These are phyloP conservation scores for Pneumocystis canis DNA, from an alignment of 1,139 yeast genomes.

Conservation along the genomic window DNA sequence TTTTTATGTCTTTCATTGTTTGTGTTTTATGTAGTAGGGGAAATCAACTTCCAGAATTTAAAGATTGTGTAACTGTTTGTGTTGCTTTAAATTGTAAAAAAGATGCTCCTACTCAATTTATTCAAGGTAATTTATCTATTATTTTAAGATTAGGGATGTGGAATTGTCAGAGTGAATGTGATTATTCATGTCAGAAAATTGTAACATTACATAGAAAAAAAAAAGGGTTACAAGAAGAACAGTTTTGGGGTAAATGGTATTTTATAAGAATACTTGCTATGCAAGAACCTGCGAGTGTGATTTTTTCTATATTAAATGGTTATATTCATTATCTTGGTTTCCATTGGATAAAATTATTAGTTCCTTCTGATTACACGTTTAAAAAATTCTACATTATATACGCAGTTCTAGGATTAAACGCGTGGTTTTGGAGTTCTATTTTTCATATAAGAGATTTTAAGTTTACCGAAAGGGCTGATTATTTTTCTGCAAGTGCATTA, in stretches of 20 bases:
- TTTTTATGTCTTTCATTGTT: background rate
- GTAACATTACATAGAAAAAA: constrained; percentile 43
- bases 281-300: constrained; percentile 71
- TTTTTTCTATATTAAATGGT: constrained; percentile 69
- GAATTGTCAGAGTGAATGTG: constrained; percentile 76
- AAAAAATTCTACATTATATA: constrained; percentile 33
- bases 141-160: constrained; percentile 44
- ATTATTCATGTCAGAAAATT: constrained; percentile 74
- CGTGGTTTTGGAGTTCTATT: constrained; percentile 76
- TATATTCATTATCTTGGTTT: constrained; percentile 58
- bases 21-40: constrained; percentile 5
- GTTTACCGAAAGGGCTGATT: constrained; percentile 72
- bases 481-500: constrained; percentile 83
- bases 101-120: constrained; percentile 1
- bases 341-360: constrained; percentile 12
- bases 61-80: constrained; percentile 4
- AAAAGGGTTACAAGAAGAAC: constrained; percentile 42
- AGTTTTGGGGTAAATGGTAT: constrained; percentile 98
- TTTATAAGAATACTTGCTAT: constrained; percentile 57
- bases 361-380: constrained; percentile 22
- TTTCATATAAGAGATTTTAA: constrained; percentile 77
- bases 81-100: constrained; percentile 2
- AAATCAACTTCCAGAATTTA: constrained; percentile 5
- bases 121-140: constrained; percentile 27
- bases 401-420: constrained; percentile 55